Evolutionary conservation across 495 filamentous ascomycete genomes (phyloP).

Genomic region (Neurospora hispaniola): DNA sequence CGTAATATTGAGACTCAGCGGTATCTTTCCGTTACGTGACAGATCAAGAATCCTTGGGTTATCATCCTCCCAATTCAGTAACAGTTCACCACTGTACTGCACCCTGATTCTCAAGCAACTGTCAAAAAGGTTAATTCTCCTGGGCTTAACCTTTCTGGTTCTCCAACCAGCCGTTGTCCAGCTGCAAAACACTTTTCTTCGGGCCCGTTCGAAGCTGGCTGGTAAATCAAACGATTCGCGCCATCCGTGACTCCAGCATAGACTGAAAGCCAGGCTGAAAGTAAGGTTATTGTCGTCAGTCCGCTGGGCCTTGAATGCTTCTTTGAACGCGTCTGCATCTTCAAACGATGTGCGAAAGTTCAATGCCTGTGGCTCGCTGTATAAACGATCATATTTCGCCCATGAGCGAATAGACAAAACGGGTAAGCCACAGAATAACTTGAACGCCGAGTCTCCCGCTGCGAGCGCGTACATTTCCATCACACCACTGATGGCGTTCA

Average conservation of each 20-base stretch:
- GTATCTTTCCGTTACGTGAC: background rate
- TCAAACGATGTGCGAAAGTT: background rate
- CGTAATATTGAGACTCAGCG: background rate
- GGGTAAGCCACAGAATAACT: background rate
- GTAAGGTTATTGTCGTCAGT: background rate
- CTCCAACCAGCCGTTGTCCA: background rate
- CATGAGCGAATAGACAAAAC: background rate
- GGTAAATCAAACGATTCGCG: background rate
- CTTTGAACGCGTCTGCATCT: background rate
- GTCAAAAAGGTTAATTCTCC: fast-evolving
- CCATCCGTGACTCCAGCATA: background rate
- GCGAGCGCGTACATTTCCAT: background rate
- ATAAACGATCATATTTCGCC: too few species aligned
- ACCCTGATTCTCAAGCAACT: background rate
- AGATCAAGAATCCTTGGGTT: background rate
- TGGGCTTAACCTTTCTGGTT: background rate
- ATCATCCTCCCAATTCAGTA: background rate
- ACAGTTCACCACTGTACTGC: background rate
- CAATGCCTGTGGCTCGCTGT: too few species aligned
- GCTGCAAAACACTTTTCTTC: background rate
- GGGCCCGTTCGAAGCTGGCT: background rate
- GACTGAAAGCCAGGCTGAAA: background rate
- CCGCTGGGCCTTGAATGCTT: background rate
- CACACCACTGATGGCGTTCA: background rate
- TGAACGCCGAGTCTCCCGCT: background rate